phyloP scores from a whole-genome alignment of 768 basidiomycete species.

The Phlebiopsis flavidoalba region DNA sequence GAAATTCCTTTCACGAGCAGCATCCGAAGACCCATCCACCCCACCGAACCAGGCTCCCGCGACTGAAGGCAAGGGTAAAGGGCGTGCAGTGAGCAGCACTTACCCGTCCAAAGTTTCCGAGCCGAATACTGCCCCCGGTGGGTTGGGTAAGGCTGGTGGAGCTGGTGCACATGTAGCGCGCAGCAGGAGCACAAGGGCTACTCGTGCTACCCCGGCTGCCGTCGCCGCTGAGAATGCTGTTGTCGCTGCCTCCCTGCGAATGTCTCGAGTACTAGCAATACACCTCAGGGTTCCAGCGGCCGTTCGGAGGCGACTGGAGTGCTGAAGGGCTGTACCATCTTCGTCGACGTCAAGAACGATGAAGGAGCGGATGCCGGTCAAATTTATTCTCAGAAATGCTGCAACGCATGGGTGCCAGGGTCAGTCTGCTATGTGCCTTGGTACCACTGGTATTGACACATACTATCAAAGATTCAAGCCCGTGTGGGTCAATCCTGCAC shows the following conservation, averaged over 20 bases:
- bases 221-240: not conserved
- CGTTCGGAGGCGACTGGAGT: conserved; percentile 37
- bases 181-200: not conserved
- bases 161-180: conserved; percentile 9
- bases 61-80: conserved; percentile 14
- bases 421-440: conserved; percentile 21
- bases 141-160: not conserved
- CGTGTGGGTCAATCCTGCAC: conserved; percentile 72
- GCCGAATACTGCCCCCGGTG: conserved; percentile 4
- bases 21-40: conserved; percentile 44
- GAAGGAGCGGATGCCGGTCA: conserved; percentile 79
- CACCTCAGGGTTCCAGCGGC: not conserved
- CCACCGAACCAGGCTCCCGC: conserved; percentile 19
- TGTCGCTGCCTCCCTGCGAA: not conserved
- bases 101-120: not conserved
- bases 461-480: conserved; percentile 43
- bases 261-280: conserved; percentile 11
- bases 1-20: conserved; percentile 57
- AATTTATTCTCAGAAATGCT: conserved; percentile 83
- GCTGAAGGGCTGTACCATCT: conserved; percentile 70
- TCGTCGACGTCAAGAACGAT: conserved; percentile 74
- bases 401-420: conserved; percentile 73
- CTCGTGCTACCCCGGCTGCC: not conserved
- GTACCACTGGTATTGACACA: not conserved
- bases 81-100: conserved; percentile 13